phyloP scores from a whole-genome alignment of 2,329 filamentous ascomycete species.

The Sporothrix dimorphospora region DNA sequence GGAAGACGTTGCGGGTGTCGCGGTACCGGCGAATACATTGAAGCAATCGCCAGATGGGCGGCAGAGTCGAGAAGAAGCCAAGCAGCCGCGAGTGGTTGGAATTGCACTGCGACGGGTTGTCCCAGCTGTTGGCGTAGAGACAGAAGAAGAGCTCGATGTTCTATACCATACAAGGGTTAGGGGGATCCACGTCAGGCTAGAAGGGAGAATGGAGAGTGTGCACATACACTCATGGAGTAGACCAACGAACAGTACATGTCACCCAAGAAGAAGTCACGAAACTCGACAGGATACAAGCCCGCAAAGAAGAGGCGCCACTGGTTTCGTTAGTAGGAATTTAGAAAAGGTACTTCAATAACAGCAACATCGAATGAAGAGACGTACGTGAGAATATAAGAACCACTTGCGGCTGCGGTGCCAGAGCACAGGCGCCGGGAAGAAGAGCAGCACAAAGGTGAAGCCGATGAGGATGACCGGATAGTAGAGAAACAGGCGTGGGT shows the following conservation, averaged over 20 bases:
- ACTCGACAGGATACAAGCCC: constrained; percentile 90
- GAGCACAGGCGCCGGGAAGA: constrained; percentile 74
- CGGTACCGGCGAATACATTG: constrained; percentile 89
- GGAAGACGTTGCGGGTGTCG: constrained; percentile 85
- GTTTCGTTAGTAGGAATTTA: neutral
- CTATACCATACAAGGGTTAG: too few relatives aligned
- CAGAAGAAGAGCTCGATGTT: constrained; percentile 96
- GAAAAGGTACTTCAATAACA: neutral
- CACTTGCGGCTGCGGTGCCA: constrained; percentile 79
- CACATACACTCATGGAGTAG: constrained; percentile 80
- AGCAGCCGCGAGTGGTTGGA: constrained; percentile 80
- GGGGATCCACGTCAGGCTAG: too few relatives aligned
- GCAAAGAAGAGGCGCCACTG: constrained; percentile 85
- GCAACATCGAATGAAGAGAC: constrained; percentile 40
- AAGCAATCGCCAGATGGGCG: constrained; percentile 85
- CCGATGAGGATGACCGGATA: constrained; percentile 82
- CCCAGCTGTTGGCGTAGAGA: constrained; percentile 80
- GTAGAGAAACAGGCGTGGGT: constrained; percentile 73
- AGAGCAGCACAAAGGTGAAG: constrained; percentile 67
- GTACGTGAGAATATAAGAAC: constrained; percentile 86
- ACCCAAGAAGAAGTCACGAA: constrained; percentile 94
- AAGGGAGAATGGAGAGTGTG: too few relatives aligned
- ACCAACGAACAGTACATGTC: constrained; percentile 97
- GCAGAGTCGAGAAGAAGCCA: constrained; percentile 82
- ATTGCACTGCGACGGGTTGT: constrained; percentile 75